A percentile compares a stretch with the other conserved stretches of the same genome.
Evolutionary conservation across 257 asterid genomes (phyloP).

Genomic region (Nicotiana benthamiana): DNA sequence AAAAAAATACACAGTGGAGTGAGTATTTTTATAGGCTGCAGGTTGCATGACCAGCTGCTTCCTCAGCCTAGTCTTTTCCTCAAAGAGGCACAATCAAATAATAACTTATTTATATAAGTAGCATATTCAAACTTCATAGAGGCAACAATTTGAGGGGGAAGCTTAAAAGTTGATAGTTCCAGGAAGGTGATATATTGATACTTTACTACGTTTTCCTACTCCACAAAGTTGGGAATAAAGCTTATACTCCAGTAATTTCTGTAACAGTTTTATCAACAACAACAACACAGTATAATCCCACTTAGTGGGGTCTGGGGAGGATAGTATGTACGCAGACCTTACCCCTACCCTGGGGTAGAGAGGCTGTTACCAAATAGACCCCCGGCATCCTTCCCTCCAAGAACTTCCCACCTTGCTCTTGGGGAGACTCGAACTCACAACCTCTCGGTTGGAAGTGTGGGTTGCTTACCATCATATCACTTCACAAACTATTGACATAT

Average conservation of each 20-base stretch:
- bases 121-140: not conserved
- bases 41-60: not conserved
- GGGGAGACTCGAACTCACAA: too few species aligned
- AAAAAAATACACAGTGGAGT: not conserved
- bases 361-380: too few species aligned
- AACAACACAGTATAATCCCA: too few species aligned
- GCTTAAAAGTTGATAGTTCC: not conserved
- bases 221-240: not conserved
- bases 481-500: too few species aligned
- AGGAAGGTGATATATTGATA: not conserved
- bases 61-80: not conserved
- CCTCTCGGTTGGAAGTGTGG: too few species aligned
- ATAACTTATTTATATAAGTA: not conserved
- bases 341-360: too few species aligned
- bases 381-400: too few species aligned
- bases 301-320: too few species aligned
- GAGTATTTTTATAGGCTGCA: not conserved
- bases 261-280: not conserved
- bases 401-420: too few species aligned
- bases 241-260: not conserved
- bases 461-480: too few species aligned
- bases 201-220: not conserved
- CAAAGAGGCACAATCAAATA: not conserved
- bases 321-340: too few species aligned
- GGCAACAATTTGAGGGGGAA: not conserved